phyloP scores from a whole-genome alignment of 345 rosid species.

The Adansonia digitata region DNA sequence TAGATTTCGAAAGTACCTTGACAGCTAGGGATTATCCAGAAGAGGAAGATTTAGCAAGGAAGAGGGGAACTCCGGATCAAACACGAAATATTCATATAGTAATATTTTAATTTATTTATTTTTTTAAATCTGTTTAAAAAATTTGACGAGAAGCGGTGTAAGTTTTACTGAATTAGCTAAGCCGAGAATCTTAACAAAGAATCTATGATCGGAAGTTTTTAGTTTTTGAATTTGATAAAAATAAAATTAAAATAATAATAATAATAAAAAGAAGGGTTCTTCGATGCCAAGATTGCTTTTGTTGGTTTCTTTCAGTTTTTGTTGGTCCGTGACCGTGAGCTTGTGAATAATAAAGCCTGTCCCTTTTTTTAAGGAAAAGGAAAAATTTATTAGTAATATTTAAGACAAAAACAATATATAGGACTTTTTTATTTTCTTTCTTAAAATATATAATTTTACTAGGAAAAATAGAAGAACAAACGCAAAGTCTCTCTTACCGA shows the following conservation, averaged over 20 bases:
- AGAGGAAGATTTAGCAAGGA: not conserved
- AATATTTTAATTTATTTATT: not conserved
- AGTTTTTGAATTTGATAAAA: not conserved
- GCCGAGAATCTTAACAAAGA: not conserved
- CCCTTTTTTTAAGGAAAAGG: no score
- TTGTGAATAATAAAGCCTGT: no score
- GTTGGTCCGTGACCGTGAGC: not conserved
- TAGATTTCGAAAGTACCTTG: not conserved
- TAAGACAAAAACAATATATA: no score
- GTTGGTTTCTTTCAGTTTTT: not conserved
- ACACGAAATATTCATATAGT: not conserved
- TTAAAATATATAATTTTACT: no score
- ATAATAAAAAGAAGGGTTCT: not conserved
- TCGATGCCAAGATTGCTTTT: not conserved
- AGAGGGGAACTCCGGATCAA: not conserved
- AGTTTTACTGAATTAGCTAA: not conserved
- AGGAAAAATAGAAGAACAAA: no score
- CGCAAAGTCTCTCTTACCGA: no score
- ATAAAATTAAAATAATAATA: not conserved
- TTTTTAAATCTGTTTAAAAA: not conserved
- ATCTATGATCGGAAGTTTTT: not conserved
- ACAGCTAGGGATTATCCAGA: not conserved
- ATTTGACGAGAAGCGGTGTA: not conserved
- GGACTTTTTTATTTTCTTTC: no score
- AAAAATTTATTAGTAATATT: no score